Evolutionary conservation across 2,329 filamentous ascomycete genomes (phyloP).

Genomic region (Tolypocladium ophioglossoides): DNA sequence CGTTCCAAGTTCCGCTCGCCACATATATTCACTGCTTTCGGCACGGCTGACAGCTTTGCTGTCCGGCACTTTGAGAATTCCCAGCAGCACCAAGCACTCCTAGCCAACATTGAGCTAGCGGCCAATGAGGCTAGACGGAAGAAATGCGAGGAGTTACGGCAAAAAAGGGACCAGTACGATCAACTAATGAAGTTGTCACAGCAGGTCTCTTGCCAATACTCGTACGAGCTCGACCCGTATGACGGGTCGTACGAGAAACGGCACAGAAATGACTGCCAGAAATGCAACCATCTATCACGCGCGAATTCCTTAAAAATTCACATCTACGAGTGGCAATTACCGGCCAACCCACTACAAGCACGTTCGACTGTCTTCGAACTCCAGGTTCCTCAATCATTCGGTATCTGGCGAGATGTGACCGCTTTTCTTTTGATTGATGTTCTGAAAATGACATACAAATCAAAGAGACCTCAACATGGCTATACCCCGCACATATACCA

Average conservation of each 20-base stretch:
- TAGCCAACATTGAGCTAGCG: slow-evolving; percentile 22
- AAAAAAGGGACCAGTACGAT: slow-evolving; percentile 1
- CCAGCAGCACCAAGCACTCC: slow-evolving; percentile 23
- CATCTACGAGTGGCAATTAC: slow-evolving; percentile 48
- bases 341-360: slow-evolving; percentile 16
- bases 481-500: slow-evolving; percentile 6
- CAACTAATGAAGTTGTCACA: slow-evolving; percentile 5
- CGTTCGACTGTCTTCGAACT: slow-evolving; percentile 46
- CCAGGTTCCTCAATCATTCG: slow-evolving; percentile 25
- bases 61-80: slow-evolving; percentile 10
- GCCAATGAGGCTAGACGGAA: slow-evolving; percentile 15
- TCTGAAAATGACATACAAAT: slow-evolving; percentile 12
- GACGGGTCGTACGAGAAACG: neutral
- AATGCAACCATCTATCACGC: slow-evolving; percentile 18
- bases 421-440: slow-evolving; percentile 28
- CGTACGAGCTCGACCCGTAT: neutral
- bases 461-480: neutral
- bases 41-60: slow-evolving; percentile 5
- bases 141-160: slow-evolving; percentile 7
- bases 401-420: slow-evolving; percentile 39
- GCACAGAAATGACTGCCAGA: slow-evolving; percentile 17
- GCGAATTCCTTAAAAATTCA: slow-evolving; percentile 31
- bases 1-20: slow-evolving; percentile 4
- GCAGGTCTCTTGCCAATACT: neutral
- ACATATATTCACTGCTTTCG: slow-evolving; percentile 10